A percentile compares a stretch with the other conserved stretches of the same genome.
Conservation (phyloP, 805 yeast genomes). For the Candida tallmaniae region DNA sequence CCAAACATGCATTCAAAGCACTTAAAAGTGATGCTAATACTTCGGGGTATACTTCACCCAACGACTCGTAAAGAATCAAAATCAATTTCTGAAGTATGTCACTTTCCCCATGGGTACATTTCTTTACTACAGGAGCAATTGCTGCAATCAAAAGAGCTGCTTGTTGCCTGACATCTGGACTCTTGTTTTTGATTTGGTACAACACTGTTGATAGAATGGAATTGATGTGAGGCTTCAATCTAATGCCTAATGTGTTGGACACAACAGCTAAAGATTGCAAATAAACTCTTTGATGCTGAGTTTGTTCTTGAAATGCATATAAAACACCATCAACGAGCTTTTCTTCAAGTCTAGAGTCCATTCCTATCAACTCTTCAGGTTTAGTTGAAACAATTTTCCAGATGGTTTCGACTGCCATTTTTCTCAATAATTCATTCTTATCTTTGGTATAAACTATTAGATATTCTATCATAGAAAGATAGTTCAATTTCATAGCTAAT, state of each 20-base stretch:
- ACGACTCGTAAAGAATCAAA: slow-evolving; percentile 76
- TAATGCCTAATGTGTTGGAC: slow-evolving; percentile 53
- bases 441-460: slow-evolving; percentile 65
- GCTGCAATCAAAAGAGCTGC: slow-evolving; percentile 73
- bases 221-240: slow-evolving; percentile 68
- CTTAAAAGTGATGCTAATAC: slow-evolving; percentile 81
- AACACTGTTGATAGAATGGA: slow-evolving; percentile 69
- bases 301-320: slow-evolving; percentile 78
- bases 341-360: slow-evolving; percentile 59
- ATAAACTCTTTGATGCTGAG: slow-evolving; percentile 49
- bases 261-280: slow-evolving; percentile 63
- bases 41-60: slow-evolving; percentile 94
- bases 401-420: slow-evolving; percentile 72
- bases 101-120: slow-evolving; percentile 56
- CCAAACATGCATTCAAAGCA: slow-evolving; percentile 63
- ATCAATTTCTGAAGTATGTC: slow-evolving; percentile 64
- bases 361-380: slow-evolving; percentile 40
- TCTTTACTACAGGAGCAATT: slow-evolving; percentile 61
- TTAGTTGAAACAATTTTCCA: slow-evolving; percentile 46
- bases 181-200: slow-evolving; percentile 67
- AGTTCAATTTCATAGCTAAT: slow-evolving; percentile 66
- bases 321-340: slow-evolving; percentile 75
- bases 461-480: slow-evolving; percentile 51
- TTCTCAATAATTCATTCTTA: slow-evolving; percentile 74
- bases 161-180: slow-evolving; percentile 72